Percentiles rank a stretch among this genome's conserved stretches.
Conservation (phyloP, 169 alveolate species). For the Cryptosporidium parvum region DNA sequence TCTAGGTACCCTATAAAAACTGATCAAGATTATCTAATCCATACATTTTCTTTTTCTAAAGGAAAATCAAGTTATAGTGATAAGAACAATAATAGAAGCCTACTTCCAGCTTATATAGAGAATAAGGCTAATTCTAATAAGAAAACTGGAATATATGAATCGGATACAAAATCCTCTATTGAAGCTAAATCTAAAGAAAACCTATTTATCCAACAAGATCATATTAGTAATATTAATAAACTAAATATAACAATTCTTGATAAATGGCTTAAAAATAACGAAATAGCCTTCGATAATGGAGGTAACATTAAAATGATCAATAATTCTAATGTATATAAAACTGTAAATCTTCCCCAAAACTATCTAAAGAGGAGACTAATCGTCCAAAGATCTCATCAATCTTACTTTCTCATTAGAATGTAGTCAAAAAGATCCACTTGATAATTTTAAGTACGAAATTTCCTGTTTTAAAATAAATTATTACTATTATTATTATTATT, state of each 20-base stretch:
- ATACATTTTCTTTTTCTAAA: background rate
- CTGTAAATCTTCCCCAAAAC: background rate
- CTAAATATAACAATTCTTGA: background rate
- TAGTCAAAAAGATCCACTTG: background rate
- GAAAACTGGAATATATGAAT: background rate
- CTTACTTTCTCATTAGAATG: slow-evolving; percentile 18
- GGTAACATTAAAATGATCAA: background rate
- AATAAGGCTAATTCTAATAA: background rate
- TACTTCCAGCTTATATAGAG: slow-evolving; percentile 57
- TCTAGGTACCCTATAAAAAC: background rate
- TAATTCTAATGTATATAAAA: background rate
- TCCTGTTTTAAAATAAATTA: background rate
- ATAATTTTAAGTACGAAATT: background rate
- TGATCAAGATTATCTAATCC: slow-evolving; percentile 8
- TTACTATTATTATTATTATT: background rate
- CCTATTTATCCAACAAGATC: background rate
- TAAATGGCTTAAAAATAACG: slow-evolving; percentile 39
- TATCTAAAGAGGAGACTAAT: background rate
- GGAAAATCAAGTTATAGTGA: background rate
- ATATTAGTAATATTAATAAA: background rate
- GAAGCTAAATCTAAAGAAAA: background rate
- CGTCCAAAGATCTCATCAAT: slow-evolving; percentile 22
- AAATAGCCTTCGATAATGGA: background rate
- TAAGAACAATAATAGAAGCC: background rate
- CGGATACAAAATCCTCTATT: background rate